These are phyloP conservation scores for Plenodomus biglobosus DNA, from an alignment of 2,329 filamentous ascomycete genomes.

Conservation along the genomic window DNA sequence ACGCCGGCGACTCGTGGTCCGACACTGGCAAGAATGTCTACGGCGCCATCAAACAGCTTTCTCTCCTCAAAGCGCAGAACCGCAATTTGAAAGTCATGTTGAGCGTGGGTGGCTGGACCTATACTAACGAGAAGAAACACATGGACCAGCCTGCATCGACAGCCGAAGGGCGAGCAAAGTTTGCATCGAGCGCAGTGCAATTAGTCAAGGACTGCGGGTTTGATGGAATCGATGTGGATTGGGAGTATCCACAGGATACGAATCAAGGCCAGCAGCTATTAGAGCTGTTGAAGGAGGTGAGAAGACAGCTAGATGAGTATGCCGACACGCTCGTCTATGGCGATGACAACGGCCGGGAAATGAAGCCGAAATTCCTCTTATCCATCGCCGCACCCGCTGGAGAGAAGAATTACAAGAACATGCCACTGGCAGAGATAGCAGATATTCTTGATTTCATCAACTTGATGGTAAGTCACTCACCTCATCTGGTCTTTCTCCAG, in stretches of 20 bases:
- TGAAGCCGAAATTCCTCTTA: constrained; percentile 47
- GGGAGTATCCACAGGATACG: constrained; percentile 49
- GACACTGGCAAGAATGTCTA: constrained; percentile 71
- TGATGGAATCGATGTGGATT: constrained; percentile 53
- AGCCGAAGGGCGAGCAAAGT: constrained; percentile 61
- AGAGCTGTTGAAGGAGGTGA: constrained; percentile 43
- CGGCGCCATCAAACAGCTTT: constrained; percentile 77
- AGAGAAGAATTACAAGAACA: constrained; percentile 46
- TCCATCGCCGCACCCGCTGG: constrained; percentile 51
- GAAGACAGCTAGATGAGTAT: constrained; percentile 46
- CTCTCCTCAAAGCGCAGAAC: constrained; percentile 72
- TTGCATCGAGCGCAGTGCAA: constrained; percentile 71
- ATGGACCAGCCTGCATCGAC: constrained; percentile 70
- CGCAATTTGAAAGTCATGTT: constrained; percentile 77
- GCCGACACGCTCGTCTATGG: constrained; percentile 33
- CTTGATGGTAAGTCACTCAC: constrained; percentile 43
- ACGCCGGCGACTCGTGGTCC: constrained; percentile 62
- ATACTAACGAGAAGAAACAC: constrained; percentile 62
- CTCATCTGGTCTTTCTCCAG: not conserved
- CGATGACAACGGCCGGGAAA: constrained; percentile 11
- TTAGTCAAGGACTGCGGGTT: constrained; percentile 81
- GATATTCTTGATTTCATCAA: constrained; percentile 53
- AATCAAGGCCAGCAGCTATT: constrained; percentile 47
- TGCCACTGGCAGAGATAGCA: constrained; percentile 48
- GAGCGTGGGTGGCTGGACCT: constrained; percentile 81